A percentile compares a stretch with the other conserved stretches of the same genome.
Conservation (phyloP, 1,284 basidiomycete species). For the Malassezia psittaci region DNA sequence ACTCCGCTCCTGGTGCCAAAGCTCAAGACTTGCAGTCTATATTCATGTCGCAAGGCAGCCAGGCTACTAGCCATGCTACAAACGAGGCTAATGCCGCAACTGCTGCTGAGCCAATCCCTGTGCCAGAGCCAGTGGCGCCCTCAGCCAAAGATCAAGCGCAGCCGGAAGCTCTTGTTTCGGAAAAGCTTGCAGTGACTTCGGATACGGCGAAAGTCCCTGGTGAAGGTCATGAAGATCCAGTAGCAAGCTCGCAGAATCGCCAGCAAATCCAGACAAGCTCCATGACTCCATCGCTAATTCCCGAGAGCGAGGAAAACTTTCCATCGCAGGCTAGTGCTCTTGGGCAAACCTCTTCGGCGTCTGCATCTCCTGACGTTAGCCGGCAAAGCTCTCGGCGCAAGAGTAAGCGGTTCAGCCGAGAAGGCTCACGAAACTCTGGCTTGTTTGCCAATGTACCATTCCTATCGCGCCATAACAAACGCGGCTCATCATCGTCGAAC, state of each 20-base stretch:
- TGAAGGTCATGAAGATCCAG: too few relatives aligned
- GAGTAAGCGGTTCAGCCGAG: slow-evolving; percentile 6
- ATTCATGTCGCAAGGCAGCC: background rate
- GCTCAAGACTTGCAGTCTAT: too few relatives aligned
- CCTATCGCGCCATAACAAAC: slow-evolving; percentile 1
- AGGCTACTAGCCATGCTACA: too few relatives aligned
- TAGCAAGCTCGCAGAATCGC: too few relatives aligned
- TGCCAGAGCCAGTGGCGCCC: background rate
- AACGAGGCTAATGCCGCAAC: too few relatives aligned
- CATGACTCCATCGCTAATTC: too few relatives aligned
- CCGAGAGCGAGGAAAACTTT: too few relatives aligned
- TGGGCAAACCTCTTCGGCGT: background rate
- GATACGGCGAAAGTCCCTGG: too few relatives aligned
- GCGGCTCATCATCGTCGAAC: background rate
- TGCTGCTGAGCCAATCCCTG: background rate
- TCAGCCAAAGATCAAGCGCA: background rate
- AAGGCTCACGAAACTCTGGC: background rate
- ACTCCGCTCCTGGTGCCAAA: too few relatives aligned
- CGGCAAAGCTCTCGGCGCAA: slow-evolving; percentile 1
- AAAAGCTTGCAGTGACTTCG: background rate
- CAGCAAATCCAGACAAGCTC: too few relatives aligned
- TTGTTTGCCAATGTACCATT: background rate
- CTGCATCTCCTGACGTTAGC: background rate
- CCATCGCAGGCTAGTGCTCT: too few relatives aligned
- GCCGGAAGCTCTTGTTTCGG: background rate